Conservation (phyloP, 441 rosid species). For the Kokia cookei region DNA sequence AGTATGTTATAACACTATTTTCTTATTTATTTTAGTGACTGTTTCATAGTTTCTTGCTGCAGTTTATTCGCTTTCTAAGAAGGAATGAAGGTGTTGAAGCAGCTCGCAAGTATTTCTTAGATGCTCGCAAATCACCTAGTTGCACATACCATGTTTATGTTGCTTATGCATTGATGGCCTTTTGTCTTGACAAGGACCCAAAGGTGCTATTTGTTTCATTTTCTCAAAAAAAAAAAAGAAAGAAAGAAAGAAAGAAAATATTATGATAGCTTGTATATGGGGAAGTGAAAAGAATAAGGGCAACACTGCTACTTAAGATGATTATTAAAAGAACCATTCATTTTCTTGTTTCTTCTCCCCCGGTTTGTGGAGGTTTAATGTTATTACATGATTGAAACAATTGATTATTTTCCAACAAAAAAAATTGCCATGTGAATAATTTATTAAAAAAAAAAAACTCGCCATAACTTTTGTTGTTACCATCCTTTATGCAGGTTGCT, state of each 20-base stretch:
- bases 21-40: not conserved
- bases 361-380: not conserved
- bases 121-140: slow-evolving; percentile 79
- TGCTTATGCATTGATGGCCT: slow-evolving; percentile 91
- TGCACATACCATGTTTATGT: slow-evolving; percentile 92
- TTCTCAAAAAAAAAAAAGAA: not conserved
- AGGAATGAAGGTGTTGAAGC: slow-evolving; percentile 95
- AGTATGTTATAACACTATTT: not conserved
- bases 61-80: slow-evolving; percentile 90
- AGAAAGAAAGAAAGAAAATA: no score
- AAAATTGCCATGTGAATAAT: not conserved
- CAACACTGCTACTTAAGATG: not conserved
- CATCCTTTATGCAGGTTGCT: slow-evolving; percentile 57
- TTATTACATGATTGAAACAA: not conserved
- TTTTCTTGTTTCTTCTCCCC: not conserved
- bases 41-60: slow-evolving; percentile 17
- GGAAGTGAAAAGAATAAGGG: not conserved
- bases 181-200: slow-evolving; percentile 90
- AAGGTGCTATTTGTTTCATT: slow-evolving; percentile 45
- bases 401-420: not conserved
- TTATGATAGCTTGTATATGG: not conserved
- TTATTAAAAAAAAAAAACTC: not conserved
- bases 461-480: slow-evolving; percentile 6
- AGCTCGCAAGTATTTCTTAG: slow-evolving; percentile 94
- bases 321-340: not conserved